Evolutionary conservation across 768 basidiomycete genomes (phyloP), one percentile per base, ranked within the genome.

Genomic region (Cystofilobasidium bisporidii): DNA sequence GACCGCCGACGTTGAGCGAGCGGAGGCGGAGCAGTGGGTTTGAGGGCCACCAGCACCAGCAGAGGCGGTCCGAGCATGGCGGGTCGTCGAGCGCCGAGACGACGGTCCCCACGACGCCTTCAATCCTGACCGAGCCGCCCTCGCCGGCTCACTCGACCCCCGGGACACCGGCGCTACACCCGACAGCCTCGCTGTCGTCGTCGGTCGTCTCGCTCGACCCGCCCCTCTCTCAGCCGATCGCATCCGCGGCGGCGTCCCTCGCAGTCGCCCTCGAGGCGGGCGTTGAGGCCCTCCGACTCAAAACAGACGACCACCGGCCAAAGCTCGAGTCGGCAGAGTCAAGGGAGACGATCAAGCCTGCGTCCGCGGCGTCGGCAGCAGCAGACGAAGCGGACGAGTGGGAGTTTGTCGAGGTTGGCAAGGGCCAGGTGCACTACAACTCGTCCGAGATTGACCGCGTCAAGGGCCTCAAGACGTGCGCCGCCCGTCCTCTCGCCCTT

Each of bases 361-460:
- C 20, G n/a, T n/a, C n/a, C n/a, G n/a, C n/a, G 18, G 12, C 3
- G 28, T 2, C 53, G 22, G 28, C 72, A 2, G 26, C 71, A 11
- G 72, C 3, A 17, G 67, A 26, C 0, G 18, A 20, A 45, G 26
- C 36, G 22, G 80, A 77, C 47, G 77, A 80, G 64, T 85, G 85
- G 78, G 88, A 94, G 72, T 80, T 89, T 32, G 79, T 88, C 50
- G 94, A 97, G 76, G 90, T 98, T 43, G 96, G 94, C 0, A 83
- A 94, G 45, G 96, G 96, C 1, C 80, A 97, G 62, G 91, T 91
- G 18, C 96, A 93, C 78, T 99, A 96, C 76, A 97, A 97, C 74
- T 93, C 88, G 57, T 86, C 84, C 48, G 93, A 98, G 78, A 92
- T 98, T 70, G 81, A 83, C 63, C 83, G 85, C 67, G 86, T 97